These are phyloP conservation scores for Malbranchea zuffiana DNA, from an alignment of 2,329 filamentous ascomycete genomes.

Conservation along the genomic window DNA sequence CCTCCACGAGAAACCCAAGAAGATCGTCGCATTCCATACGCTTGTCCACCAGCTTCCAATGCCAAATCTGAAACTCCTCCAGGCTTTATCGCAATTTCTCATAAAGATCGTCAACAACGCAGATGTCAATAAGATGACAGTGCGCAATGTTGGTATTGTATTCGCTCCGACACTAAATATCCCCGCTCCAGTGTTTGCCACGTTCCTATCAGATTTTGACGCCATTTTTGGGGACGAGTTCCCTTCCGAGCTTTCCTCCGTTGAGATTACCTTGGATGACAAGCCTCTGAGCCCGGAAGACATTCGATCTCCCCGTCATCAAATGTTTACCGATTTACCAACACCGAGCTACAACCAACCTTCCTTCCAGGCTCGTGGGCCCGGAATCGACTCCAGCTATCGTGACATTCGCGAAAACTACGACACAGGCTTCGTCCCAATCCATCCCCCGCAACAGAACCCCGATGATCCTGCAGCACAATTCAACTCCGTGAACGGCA, in stretches of 20 bases:
- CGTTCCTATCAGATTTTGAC: slow-evolving; percentile 84
- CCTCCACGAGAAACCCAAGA: slow-evolving; percentile 61
- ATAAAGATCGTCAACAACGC: slow-evolving; percentile 87
- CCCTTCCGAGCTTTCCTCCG: slow-evolving; percentile 3
- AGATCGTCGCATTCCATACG: slow-evolving; percentile 62
- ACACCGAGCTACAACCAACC: slow-evolving; percentile 53
- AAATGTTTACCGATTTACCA: slow-evolving; percentile 57
- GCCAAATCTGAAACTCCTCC: slow-evolving; percentile 69
- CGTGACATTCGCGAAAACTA: slow-evolving; percentile 24
- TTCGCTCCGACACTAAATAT: slow-evolving; percentile 97
- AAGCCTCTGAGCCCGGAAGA: slow-evolving; percentile 42
- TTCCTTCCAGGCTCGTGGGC: slow-evolving; percentile 31
- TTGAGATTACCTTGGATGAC: slow-evolving; percentile 34
- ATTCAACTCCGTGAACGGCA: slow-evolving; percentile 29
- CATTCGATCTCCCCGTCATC: slow-evolving; percentile 52
- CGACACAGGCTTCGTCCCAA: slow-evolving; percentile 41
- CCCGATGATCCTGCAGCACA: slow-evolving; percentile 19
- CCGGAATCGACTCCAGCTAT: slow-evolving; percentile 19
- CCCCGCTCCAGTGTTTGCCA: slow-evolving; percentile 82
- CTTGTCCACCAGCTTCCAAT: slow-evolving; percentile 70
- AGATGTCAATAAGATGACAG: slow-evolving; percentile 92
- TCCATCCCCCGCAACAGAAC: slow-evolving; percentile 30
- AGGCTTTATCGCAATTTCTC: slow-evolving; percentile 76
- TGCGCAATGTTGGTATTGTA: slow-evolving; percentile 93
- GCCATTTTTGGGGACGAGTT: slow-evolving; percentile 52